Evolutionary conservation across 225 moss, liverwort and hornwort species (phyloP).

Genomic region (Neckera pumila): DNA sequence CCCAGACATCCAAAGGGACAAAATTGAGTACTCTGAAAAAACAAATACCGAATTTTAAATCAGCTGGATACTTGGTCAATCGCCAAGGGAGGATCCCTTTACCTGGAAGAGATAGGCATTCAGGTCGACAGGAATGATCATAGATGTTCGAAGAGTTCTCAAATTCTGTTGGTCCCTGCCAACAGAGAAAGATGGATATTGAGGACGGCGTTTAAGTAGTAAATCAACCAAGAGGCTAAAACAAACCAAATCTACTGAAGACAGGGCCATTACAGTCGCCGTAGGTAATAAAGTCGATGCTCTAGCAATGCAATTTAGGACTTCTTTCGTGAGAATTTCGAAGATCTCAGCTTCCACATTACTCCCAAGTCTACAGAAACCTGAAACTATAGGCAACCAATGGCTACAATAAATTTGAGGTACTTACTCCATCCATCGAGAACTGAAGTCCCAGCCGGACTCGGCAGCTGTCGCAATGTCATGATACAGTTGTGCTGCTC

Average conservation of each 20-base stretch:
- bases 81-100: background rate
- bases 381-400: background rate
- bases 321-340: background rate
- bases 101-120: constrained; percentile 47
- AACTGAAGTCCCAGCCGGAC: constrained; percentile 62
- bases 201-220: background rate
- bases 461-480: constrained; percentile 57
- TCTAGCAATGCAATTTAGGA: background rate
- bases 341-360: background rate
- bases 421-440: constrained; percentile 60
- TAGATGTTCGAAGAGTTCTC: constrained; percentile 41
- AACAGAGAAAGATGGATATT: background rate
- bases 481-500: constrained; percentile 33
- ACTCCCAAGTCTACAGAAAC: background rate
- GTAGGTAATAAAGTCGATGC: background rate
- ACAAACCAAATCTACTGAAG: background rate
- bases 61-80: background rate
- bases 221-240: background rate
- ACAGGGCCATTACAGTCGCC: background rate
- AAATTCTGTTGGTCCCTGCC: constrained; percentile 41
- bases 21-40: background rate
- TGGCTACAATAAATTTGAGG: background rate
- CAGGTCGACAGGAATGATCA: constrained; percentile 45
- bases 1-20: background rate
- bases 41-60: background rate